A percentile compares a stretch with the other conserved stretches of the same genome.
phyloP scores from a whole-genome alignment of 2,329 filamentous ascomycete genomes.

The Pseudogymnoascus sp. region DNA sequence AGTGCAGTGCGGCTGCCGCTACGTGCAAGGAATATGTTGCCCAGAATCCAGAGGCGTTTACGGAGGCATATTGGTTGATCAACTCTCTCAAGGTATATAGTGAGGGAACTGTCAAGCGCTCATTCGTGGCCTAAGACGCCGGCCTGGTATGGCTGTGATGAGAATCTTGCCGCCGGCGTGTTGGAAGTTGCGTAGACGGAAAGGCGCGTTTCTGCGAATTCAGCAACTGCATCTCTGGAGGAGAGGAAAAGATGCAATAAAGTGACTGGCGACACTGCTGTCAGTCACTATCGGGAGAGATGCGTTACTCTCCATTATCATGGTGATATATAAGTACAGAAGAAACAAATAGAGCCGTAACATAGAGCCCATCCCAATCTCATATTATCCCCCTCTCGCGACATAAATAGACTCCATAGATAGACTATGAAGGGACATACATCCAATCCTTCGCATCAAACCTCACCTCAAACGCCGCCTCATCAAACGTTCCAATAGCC shows the following conservation, averaged over 20 bases:
- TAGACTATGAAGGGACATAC: slow-evolving; percentile 31
- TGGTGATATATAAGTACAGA: background rate
- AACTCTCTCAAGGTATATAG: slow-evolving; percentile 22
- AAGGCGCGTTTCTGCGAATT: background rate
- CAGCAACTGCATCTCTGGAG: background rate
- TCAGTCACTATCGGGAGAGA: background rate
- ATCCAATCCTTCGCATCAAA: slow-evolving; percentile 53
- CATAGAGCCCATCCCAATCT: background rate
- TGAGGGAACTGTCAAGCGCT: background rate
- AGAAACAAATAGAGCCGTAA: background rate
- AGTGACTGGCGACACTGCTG: background rate
- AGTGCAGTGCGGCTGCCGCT: slow-evolving; percentile 49
- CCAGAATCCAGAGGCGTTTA: slow-evolving; percentile 24
- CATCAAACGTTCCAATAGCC: slow-evolving; percentile 62
- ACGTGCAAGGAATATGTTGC: slow-evolving; percentile 50
- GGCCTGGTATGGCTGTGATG: background rate
- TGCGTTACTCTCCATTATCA: background rate
- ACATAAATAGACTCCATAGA: background rate
- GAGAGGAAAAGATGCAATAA: background rate
- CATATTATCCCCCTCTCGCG: background rate
- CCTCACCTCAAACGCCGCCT: slow-evolving; percentile 58
- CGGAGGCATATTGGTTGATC: slow-evolving; percentile 26
- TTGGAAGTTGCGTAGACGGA: background rate
- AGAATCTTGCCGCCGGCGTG: background rate
- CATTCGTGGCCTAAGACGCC: background rate